These are phyloP conservation scores for Tylopilus sp. DNA, from an alignment of 768 basidiomycete species.

Conservation along the genomic window DNA sequence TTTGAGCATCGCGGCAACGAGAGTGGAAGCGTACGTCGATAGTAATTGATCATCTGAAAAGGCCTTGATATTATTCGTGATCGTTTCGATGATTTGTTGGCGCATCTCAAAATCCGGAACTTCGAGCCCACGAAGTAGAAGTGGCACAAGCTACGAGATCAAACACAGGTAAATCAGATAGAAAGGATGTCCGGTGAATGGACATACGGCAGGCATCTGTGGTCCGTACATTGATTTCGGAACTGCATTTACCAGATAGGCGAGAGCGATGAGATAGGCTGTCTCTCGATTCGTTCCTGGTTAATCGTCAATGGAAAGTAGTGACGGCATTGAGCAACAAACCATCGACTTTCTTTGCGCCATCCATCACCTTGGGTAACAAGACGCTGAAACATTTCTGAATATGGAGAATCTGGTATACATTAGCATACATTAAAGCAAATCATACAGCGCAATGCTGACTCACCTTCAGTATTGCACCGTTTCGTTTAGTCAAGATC, in stretches of 20 bases:
- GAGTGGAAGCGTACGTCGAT: conserved; percentile 64
- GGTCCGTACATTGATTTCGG: conserved; percentile 72
- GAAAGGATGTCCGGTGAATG: neutral
- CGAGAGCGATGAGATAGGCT: conserved; percentile 79
- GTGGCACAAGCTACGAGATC: conserved; percentile 72
- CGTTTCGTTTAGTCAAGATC: conserved; percentile 72
- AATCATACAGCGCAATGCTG: neutral
- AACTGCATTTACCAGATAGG: conserved; percentile 73
- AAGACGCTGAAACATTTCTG: conserved; percentile 73
- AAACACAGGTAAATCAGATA: neutral
- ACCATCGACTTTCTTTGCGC: conserved; percentile 58
- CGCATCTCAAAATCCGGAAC: conserved; percentile 72
- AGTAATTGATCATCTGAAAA: conserved; percentile 50
- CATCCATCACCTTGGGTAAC: conserved; percentile 70
- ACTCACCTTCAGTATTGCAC: conserved; percentile 72
- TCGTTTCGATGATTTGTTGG: conserved; percentile 74
- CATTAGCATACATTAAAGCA: neutral
- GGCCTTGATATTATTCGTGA: conserved; percentile 66
- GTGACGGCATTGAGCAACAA: conserved; percentile 18
- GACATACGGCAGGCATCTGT: conserved; percentile 58
- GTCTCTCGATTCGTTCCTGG: conserved; percentile 53
- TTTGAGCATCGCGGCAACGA: conserved; percentile 70
- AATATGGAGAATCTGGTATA: conserved; percentile 58
- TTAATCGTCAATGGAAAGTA: neutral
- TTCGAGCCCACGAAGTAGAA: conserved; percentile 81